Base-by-base conservation (phyloP, 2,329 filamentous ascomycete species). In the Intubia oerlemansii region DNA sequence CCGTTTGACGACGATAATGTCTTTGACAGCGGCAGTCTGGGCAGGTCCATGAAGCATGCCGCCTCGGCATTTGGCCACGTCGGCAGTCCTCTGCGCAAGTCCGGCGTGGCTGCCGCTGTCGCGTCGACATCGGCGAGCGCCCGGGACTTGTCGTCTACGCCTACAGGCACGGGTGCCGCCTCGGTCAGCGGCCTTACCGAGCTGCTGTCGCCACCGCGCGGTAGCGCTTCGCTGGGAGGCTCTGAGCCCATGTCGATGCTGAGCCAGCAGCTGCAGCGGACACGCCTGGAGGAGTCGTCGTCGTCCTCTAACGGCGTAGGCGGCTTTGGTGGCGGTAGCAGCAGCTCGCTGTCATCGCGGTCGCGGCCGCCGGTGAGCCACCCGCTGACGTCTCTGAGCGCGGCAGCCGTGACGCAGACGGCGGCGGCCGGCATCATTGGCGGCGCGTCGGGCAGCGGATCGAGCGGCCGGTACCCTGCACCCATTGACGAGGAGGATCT, bases 401-500 rank as follows among this genome's bases (percentile, higher is more conserved):
- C 45, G 4, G 44, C 43, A 17, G 41, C 50, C 36, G 47, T 32
- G 9, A 36, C 32, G 10, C 27, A 33, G 5, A 17, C 51, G 4
- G 42, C 45, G 1, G 45, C 43, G 15, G 41, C 50, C 1, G 34
- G 36, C 16, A 38, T 36, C 17, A 34, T 36, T 6, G 47, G 52
- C 17, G 18, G 26, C 5, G 26, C 18, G 9, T 13, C 15, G 10
- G 41, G 52, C 10, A 52, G 56, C 24, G 51, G 52, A 28, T 48
- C 48, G 34, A 42, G 49, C 29, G 63, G 62, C 13, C 53, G 67
- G 11, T 70, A 69, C 42, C 66, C 66, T 2, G 71, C 65, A 1
- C 66, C 66, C 4, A 72, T 73, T 35, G 66, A 71, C 34, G 67
- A 72, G 41, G 67, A 73, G 39, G 65, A 72, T 31, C 62, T 73